Evolutionary conservation across 805 yeast species (phyloP).

Genomic region (Wickerhamomyces bisporus): DNA sequence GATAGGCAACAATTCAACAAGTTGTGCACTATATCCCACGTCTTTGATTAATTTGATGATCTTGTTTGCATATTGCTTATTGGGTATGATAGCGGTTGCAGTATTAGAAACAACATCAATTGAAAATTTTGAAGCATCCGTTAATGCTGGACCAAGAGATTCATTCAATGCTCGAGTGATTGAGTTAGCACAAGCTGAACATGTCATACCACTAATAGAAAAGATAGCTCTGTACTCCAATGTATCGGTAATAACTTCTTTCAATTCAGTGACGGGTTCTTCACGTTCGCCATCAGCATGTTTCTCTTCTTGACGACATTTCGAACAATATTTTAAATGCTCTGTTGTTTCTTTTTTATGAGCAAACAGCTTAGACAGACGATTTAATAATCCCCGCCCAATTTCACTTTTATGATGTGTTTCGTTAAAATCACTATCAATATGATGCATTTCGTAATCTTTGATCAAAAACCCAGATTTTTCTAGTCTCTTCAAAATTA

Average conservation of each 20-base stretch:
- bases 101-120: constrained; percentile 49
- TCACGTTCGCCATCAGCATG: constrained; percentile 12
- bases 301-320: constrained; percentile 29
- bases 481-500: constrained; percentile 5
- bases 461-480: constrained; percentile 17
- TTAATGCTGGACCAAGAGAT: constrained; percentile 4
- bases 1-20: constrained; percentile 57
- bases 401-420: constrained; percentile 1
- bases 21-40: constrained; percentile 42
- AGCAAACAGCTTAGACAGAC: constrained; percentile 10
- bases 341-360: constrained; percentile 15
- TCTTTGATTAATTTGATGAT: constrained; percentile 45
- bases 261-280: constrained; percentile 20
- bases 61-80: constrained; percentile 44
- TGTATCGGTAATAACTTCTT: constrained; percentile 18
- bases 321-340: constrained; percentile 38
- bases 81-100: constrained; percentile 48
- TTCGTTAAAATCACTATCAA: constrained; percentile 10
- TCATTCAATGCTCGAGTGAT: constrained; percentile 31
- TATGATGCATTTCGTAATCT: constrained; percentile 23
- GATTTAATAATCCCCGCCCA: neutral
- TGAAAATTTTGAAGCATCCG: constrained; percentile 30
- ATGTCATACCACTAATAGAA: constrained; percentile 63
- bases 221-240: constrained; percentile 44
- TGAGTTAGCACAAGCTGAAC: constrained; percentile 53